Evolutionary conservation across 192 early-diverging fungal genomes (phyloP).

Genomic region (Coemansia asiatica): DNA sequence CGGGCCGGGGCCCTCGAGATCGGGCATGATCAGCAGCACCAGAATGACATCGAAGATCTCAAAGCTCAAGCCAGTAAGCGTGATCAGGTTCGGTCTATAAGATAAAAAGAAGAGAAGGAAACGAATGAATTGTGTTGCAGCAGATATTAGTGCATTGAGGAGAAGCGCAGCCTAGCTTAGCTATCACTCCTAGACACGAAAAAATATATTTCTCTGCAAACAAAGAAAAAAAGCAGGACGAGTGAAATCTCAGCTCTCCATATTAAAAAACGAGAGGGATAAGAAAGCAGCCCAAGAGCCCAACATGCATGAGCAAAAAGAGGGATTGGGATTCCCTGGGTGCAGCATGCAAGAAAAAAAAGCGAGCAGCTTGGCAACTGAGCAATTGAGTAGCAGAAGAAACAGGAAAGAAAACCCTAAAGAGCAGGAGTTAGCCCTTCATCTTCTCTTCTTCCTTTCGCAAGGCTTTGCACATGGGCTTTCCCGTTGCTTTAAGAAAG

Average conservation of each 20-base stretch:
- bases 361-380: too few relatives aligned
- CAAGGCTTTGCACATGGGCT: background rate
- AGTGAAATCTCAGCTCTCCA: background rate
- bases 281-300: background rate
- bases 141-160: background rate
- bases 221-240: background rate
- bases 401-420: background rate
- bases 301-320: background rate
- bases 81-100: slow-evolving; percentile 76
- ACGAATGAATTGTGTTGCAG: background rate
- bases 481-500: background rate
- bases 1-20: slow-evolving; percentile 68
- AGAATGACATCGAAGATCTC: slow-evolving; percentile 72
- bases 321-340: background rate
- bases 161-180: background rate
- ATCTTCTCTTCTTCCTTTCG: background rate
- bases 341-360: slow-evolving; percentile 7
- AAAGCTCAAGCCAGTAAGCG: slow-evolving; percentile 75
- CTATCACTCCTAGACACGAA: background rate
- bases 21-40: slow-evolving; percentile 68
- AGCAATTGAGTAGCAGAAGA: background rate
- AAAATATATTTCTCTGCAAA: background rate
- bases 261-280: background rate
- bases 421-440: background rate
- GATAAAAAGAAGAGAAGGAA: slow-evolving; percentile 25